Conservation (phyloP, 2,329 filamentous ascomycete genomes). For the Hirsutella minnesotensis region DNA sequence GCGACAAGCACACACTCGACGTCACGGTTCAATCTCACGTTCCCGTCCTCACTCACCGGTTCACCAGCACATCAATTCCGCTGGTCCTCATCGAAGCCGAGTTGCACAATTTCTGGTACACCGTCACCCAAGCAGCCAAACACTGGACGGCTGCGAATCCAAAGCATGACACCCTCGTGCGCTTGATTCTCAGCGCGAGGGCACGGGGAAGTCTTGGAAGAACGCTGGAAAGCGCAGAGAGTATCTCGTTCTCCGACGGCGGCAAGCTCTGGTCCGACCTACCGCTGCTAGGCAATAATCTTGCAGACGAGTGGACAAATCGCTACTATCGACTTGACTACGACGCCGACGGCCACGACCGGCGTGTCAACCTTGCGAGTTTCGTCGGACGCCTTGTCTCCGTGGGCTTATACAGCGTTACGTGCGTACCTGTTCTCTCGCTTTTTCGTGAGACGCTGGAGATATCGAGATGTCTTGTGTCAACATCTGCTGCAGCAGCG, state of each 20-base stretch:
- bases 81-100: slow-evolving; percentile 1
- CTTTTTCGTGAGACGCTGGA: slow-evolving; percentile 2
- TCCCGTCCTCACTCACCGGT: neutral
- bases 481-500: neutral
- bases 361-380: neutral
- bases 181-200: slow-evolving; percentile 1
- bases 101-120: neutral
- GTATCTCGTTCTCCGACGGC: slow-evolving; percentile 1
- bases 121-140: slow-evolving; percentile 1
- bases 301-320: neutral
- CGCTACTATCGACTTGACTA: slow-evolving; percentile 2
- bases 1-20: slow-evolving; percentile 1
- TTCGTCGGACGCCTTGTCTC: slow-evolving; percentile 1
- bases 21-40: slow-evolving; percentile 1
- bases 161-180: slow-evolving; percentile 2
- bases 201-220: slow-evolving; percentile 1
- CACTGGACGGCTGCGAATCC: slow-evolving; percentile 1
- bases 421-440: neutral
- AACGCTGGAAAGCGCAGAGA: neutral
- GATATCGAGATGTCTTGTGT: neutral
- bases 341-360: neutral
- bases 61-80: neutral
- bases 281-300: neutral
- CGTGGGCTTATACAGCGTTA: neutral
- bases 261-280: slow-evolving; percentile 2